Percentiles rank a stretch among this genome's conserved stretches.
phyloP scores from a whole-genome alignment of 2,329 filamentous ascomycete genomes.

The Fusarium xyrophilum region DNA sequence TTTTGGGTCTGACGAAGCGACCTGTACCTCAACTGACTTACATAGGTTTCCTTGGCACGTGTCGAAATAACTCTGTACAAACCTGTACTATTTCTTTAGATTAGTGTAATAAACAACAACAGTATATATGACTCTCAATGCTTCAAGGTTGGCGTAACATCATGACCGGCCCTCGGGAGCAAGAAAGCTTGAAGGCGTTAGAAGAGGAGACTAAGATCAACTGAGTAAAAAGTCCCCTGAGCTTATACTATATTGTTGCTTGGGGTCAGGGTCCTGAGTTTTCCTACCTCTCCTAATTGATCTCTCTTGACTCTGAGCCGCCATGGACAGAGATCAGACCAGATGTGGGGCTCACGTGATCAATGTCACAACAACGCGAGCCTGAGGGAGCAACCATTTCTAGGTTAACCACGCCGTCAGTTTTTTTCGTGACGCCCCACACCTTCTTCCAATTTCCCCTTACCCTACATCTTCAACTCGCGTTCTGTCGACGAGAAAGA shows the following conservation, averaged over 20 bases:
- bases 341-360: constrained; percentile 30
- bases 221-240: neutral
- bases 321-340: neutral
- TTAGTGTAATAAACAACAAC: neutral
- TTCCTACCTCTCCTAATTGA: neutral
- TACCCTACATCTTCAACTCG: constrained; percentile 39
- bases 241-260: neutral
- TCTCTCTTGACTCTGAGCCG: neutral
- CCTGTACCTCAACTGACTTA: constrained; percentile 31
- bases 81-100: constrained; percentile 21
- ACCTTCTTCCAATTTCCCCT: constrained; percentile 31
- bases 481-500: constrained; percentile 19
- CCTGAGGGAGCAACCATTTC: neutral
- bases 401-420: constrained; percentile 33
- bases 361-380: constrained; percentile 20
- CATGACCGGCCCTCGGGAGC: neutral
- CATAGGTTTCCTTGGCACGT: constrained; percentile 36
- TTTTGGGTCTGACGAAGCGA: constrained; percentile 19
- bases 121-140: neutral
- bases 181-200: neutral
- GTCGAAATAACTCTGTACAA: constrained; percentile 27
- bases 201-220: neutral
- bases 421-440: constrained; percentile 44
- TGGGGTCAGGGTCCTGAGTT: neutral
- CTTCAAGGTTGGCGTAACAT: neutral